These are phyloP conservation scores for Aspergillus carbonarius DNA, from an alignment of 2,329 filamentous ascomycete genomes.

Conservation along the genomic window DNA sequence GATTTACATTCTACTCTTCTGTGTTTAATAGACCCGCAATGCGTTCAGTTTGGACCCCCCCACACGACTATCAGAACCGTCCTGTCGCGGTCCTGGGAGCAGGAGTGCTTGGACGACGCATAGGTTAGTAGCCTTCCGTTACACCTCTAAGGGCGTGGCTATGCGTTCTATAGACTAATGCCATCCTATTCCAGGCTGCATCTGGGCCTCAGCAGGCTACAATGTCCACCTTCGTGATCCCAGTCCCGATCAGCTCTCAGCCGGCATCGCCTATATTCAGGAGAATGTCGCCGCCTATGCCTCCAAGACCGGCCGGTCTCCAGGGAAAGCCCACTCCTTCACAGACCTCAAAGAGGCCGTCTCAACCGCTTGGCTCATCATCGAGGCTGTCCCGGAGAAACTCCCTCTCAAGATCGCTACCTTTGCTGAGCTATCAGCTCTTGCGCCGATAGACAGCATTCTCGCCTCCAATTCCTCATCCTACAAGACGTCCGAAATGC, in stretches of 20 bases:
- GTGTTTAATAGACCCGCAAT: conserved; percentile 7
- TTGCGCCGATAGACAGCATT: conserved; percentile 48
- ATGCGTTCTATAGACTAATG: too few relatives aligned
- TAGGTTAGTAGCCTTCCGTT: conserved; percentile 23
- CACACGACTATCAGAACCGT: conserved; percentile 32
- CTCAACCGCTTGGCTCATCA: conserved; percentile 52
- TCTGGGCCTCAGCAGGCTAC: conserved; percentile 37
- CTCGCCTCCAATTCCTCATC: conserved; percentile 54
- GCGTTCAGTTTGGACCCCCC: conserved; percentile 24
- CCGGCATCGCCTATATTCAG: conserved; percentile 34
- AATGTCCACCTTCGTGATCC: conserved; percentile 30
- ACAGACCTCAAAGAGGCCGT: conserved; percentile 33
- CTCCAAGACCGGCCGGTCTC: conserved; percentile 16
- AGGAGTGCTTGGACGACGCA: conserved; percentile 43
- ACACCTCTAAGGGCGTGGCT: too few relatives aligned
- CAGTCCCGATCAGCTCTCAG: conserved; percentile 31
- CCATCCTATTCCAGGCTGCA: conserved; percentile 20
- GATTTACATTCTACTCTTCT: too few relatives aligned
- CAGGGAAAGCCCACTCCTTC: not conserved
- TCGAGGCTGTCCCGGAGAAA: conserved; percentile 55
- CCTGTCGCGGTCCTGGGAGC: conserved; percentile 45
- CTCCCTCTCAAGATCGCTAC: conserved; percentile 50
- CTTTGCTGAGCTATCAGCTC: conserved; percentile 48
- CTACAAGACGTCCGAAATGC: conserved; percentile 52
- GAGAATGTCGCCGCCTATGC: conserved; percentile 35